Percentiles rank a stretch among this genome's conserved stretches.
These are phyloP conservation scores for Cyberlindnera nakhonratchasimensis DNA, from an alignment of 805 yeast genomes.

Conservation along the genomic window DNA sequence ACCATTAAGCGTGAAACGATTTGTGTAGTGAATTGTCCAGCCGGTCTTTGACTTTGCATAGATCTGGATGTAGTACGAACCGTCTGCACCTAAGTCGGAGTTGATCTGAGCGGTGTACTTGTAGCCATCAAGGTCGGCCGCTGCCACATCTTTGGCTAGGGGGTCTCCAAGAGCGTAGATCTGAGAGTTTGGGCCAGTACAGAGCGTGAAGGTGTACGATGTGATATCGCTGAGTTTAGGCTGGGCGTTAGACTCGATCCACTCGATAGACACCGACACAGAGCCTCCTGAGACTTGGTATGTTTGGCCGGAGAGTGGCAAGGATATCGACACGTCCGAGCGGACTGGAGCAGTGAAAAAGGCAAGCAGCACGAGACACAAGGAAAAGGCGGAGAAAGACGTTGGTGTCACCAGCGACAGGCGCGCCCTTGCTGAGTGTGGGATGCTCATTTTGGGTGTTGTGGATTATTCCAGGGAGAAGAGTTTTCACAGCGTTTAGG, in stretches of 20 bases:
- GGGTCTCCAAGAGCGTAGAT: conserved; percentile 40
- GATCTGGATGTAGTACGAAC: conserved; percentile 72
- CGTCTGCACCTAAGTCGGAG: conserved; percentile 50
- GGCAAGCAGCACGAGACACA: background rate
- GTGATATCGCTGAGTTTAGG: conserved; percentile 45
- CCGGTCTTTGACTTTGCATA: conserved; percentile 45
- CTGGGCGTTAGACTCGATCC: conserved; percentile 52
- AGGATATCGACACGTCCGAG: conserved; percentile 29
- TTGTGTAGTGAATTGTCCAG: conserved; percentile 61
- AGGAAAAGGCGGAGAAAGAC: background rate
- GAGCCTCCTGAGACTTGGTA: conserved; percentile 27
- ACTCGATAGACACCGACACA: conserved; percentile 35
- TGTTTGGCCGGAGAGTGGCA: conserved; percentile 22
- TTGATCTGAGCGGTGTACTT: conserved; percentile 41
- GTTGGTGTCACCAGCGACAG: background rate
- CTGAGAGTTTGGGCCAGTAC: conserved; percentile 61
- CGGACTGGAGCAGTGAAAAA: conserved; percentile 6
- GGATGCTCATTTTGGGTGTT: background rate
- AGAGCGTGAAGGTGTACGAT: conserved; percentile 50
- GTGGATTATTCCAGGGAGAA: background rate
- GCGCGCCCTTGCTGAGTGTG: background rate
- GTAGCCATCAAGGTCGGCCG: conserved; percentile 31
- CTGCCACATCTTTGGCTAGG: conserved; percentile 30
- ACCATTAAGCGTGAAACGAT: conserved; percentile 59
- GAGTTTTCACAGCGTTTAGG: too few species aligned